Evolutionary conservation across 805 yeast genomes (phyloP).

Genomic region (Hermanozyma aechmeae): DNA sequence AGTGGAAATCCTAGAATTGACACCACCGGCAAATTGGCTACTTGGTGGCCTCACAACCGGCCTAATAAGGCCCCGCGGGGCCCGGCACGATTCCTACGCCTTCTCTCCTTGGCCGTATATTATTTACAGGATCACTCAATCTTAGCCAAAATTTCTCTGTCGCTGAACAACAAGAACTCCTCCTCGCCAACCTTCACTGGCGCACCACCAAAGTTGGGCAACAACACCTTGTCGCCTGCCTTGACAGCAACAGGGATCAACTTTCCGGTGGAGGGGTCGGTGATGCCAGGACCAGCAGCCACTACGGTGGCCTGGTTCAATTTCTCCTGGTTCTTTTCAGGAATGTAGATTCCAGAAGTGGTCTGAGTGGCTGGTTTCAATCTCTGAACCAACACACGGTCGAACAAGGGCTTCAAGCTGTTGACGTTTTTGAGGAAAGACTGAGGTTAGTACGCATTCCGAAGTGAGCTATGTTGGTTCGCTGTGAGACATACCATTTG

Average conservation of each 20-base stretch:
- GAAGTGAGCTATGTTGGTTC: too few relatives aligned
- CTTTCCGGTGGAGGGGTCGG: conserved; percentile 63
- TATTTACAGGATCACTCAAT: too few relatives aligned
- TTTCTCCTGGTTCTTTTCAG: conserved; percentile 94
- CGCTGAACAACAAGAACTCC: conserved; percentile 77
- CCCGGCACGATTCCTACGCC: too few relatives aligned
- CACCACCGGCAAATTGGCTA: too few relatives aligned
- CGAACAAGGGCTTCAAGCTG: conserved; percentile 84
- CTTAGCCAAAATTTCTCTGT: conserved; percentile 91
- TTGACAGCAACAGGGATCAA: conserved; percentile 64
- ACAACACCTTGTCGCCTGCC: conserved; percentile 89
- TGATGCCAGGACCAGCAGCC: conserved; percentile 92
- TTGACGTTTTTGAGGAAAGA: conserved; percentile 74
- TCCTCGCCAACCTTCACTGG: conserved; percentile 82
- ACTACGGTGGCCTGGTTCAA: conserved; percentile 85
- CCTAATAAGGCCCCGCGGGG: too few relatives aligned
- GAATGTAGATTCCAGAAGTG: conserved; percentile 86
- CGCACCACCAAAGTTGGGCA: conserved; percentile 92
- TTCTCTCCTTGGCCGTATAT: too few relatives aligned
- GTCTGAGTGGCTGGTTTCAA: conserved; percentile 86
- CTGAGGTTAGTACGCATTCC: conserved; percentile 25
- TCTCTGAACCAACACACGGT: conserved; percentile 94
- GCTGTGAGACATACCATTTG: too few relatives aligned
- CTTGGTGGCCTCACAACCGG: too few relatives aligned
- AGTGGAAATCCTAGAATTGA: too few relatives aligned